Evolutionary conservation across 352 stramenopile species (phyloP), one percentile per base, ranked within the genome.

Genomic region (Globisporangium ultimum): DNA sequence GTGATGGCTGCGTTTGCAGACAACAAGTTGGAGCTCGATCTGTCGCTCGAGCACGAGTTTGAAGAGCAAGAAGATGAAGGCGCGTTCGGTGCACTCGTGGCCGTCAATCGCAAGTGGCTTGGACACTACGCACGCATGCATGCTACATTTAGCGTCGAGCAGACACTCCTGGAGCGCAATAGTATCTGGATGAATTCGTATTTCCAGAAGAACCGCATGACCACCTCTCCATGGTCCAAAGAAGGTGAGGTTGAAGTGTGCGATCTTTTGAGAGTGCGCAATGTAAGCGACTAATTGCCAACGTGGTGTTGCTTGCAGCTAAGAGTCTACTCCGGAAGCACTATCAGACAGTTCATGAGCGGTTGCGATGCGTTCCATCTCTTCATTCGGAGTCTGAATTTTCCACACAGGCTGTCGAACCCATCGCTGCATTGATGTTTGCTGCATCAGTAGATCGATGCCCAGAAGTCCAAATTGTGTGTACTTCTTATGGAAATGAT

Each of bases 131-230:
- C 78, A 52, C 70, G 76, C 15, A 59, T 78, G 48, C 70, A 90
- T 54, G 67, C 77, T 45, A 75, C 66, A 8, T 88, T 87, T 55
- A 69, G 74, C 55, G 69, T 88, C 60, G 72, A 82, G 48, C 65
- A 66, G 17, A 53, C 72, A 47, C 66, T 89, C 40, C 65, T 93
- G 18, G 74, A 85, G 59, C 83, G 72, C 61, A 83, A 85, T 53
- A 89, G 75, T 28, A 66, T 91, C 57, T 93, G 83, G 83, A 85
- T 93, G 71, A 93, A 93, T 57, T 68, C 78, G 22, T 80, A 77
- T 66, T 93, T 93, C 66, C 83, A 93, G 70, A 90, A 89, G 63
- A 76, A 74, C 34, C 80, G 83, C 55, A 84, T 89, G 70, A 72
- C 77, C 61, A 89, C 80, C 7, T 72, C 76, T 18, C 75, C 83